phyloP scores from a whole-genome alignment of 2,329 filamentous ascomycete genomes.

The Trichoderma atrobrunneum region DNA sequence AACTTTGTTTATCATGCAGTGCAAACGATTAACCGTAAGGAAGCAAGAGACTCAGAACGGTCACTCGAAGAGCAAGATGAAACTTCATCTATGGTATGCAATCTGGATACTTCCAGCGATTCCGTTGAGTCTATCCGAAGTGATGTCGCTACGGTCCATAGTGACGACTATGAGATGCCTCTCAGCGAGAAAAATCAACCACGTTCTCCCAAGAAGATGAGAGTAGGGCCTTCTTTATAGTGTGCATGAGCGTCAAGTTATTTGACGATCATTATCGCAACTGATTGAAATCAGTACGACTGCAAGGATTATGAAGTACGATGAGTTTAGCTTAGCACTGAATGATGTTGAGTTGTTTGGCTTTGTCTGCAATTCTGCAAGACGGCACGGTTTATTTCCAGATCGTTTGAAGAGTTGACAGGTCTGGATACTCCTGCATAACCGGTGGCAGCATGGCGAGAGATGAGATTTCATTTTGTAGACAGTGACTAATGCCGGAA shows the following conservation, averaged over 20 bases:
- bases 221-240: neutral
- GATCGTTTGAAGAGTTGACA: neutral
- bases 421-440: neutral
- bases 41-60: neutral
- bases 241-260: neutral
- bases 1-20: neutral
- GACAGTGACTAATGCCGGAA: neutral
- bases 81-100: neutral
- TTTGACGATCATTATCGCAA: neutral
- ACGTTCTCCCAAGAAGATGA: neutral
- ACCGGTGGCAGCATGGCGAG: neutral
- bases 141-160: constrained; percentile 36
- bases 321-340: neutral
- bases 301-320: neutral
- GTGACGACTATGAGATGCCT: constrained; percentile 33
- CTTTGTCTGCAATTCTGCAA: neutral
- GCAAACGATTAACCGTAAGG: neutral
- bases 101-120: neutral
- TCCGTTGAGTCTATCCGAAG: constrained; percentile 28
- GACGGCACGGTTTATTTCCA: neutral
- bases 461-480: neutral
- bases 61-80: neutral
- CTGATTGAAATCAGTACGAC: neutral
- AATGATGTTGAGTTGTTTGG: neutral
- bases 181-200: neutral